Percentiles rank a stretch among this genome's conserved stretches.
These are phyloP conservation scores for Oxyria digyna DNA, from an alignment of 148 eudicot species.

Conservation along the genomic window DNA sequence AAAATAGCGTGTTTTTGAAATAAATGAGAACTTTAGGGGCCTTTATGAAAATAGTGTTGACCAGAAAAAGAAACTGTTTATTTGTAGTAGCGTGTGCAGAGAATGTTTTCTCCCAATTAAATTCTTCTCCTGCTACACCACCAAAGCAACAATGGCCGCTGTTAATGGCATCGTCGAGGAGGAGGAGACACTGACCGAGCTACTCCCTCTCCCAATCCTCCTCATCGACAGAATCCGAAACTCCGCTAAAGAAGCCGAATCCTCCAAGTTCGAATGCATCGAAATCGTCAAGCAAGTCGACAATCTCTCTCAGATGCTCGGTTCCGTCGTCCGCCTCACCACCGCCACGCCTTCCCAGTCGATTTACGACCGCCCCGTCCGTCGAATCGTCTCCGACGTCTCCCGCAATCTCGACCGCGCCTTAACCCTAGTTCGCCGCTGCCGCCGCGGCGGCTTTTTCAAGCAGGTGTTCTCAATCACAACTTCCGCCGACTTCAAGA, in stretches of 20 bases:
- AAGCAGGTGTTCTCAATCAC: constrained; percentile 50
- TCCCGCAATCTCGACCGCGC: constrained; percentile 44
- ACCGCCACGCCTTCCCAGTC: constrained; percentile 26
- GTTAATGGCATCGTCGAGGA: constrained; percentile 13
- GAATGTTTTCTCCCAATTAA: background rate
- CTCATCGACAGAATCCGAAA: constrained; percentile 48
- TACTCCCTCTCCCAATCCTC: constrained; percentile 36
- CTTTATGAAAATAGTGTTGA: background rate
- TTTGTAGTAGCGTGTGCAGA: background rate
- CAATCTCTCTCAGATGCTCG: constrained; percentile 47
- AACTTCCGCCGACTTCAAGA: constrained; percentile 53
- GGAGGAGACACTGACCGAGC: constrained; percentile 38
- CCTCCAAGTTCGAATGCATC: constrained; percentile 41
- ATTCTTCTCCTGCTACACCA: background rate
- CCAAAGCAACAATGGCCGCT: constrained; percentile 6
- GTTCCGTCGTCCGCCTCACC: constrained; percentile 37
- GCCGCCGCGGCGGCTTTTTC: constrained; percentile 36
- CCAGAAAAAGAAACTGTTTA: background rate
- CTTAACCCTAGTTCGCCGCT: constrained; percentile 48
- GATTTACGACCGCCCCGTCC: constrained; percentile 65
- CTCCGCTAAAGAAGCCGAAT: constrained; percentile 46
- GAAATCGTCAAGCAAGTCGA: constrained; percentile 49
- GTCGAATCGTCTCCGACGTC: constrained; percentile 43
- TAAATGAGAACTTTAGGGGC: background rate
- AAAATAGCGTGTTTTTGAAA: background rate